Conservation (phyloP, 2,329 filamentous ascomycete species). For the Bipolaris oryzae region DNA sequence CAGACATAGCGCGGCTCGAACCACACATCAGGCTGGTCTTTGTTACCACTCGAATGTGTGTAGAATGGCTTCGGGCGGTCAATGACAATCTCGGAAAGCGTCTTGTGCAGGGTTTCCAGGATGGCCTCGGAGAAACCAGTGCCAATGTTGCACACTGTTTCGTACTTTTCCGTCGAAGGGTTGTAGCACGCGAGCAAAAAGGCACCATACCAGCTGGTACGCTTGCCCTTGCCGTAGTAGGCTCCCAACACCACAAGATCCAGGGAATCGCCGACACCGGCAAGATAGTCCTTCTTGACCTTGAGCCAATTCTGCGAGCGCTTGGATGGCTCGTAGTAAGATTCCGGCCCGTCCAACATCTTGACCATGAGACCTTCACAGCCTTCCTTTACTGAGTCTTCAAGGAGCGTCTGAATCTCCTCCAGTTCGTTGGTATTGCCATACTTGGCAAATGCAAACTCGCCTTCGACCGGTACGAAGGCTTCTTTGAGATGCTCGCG, state of each 20-base stretch:
- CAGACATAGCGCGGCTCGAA: constrained; percentile 94
- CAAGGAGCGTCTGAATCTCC: constrained; percentile 88
- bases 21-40: constrained; percentile 98
- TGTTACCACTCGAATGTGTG: constrained; percentile 77
- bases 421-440: constrained; percentile 90
- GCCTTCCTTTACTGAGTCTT: constrained; percentile 92
- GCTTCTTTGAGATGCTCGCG: constrained; percentile 74
- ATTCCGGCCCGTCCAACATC: constrained; percentile 93
- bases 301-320: constrained; percentile 98
- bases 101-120: constrained; percentile 81
- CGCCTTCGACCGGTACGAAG: constrained; percentile 80
- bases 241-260: constrained; percentile 95
- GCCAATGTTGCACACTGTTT: constrained; percentile 97
- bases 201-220: constrained; percentile 92
- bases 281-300: constrained; percentile 97
- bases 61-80: constrained; percentile 95
- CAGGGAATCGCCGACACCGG: constrained; percentile 91
- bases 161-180: constrained; percentile 76
- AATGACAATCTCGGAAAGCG: constrained; percentile 79
- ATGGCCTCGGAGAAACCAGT: constrained; percentile 96
- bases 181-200: constrained; percentile 97
- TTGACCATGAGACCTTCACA: constrained; percentile 99
- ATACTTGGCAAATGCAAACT: constrained; percentile 87
- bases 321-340: constrained; percentile 94
- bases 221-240: constrained; percentile 93